Base-by-base conservation (phyloP, 2,329 filamentous ascomycete genomes). In the Penicillium sp. region DNA sequence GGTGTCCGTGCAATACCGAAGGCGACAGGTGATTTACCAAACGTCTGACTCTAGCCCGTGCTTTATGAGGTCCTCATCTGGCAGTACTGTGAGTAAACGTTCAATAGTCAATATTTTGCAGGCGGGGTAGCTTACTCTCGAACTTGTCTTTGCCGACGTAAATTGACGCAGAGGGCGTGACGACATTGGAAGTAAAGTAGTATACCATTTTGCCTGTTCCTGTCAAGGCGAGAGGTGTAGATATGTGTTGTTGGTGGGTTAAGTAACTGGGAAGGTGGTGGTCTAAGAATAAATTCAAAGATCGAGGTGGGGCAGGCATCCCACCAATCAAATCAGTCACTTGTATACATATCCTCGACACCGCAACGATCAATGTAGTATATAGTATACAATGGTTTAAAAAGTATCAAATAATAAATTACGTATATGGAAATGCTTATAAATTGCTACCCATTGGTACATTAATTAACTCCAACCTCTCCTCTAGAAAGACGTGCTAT, bases 91-190 rank as follows among this genome's bases (percentile, higher is more conserved):
- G 35, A 52, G 40, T 43, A 43, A n/a, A n/a, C n/a, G n/a, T 43
- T 6, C 20, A 5, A 21, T 3, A 21, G 4, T 43, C 20, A 11
- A 42, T 20, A 9, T 6, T 47, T 30, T 8, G 33, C 28, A 9
- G 5, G 30, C 5, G 30, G 30, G 26, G 49, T 35, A 46, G 50
- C 87, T 69, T 81, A 97, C 94, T 99, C 80, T 99, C 94, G 66
- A 94, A 92, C 78, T 99, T 99, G 80, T 99, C 94, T 76, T 97
- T 99, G 74, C 94, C 94, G 59, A 97, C 91, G 72, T 99, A 99
- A 68, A 99, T 86, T 71, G 88, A 92, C 43, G 91, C 93, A 30
- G 91, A 72, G 1, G 94, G 93, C 12, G 86, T 81, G 40, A 96
- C 90, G 43, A 86, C 85, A 60, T 84, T 93, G 24, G 93, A 97